phyloP scores from a whole-genome alignment of 768 basidiomycete genomes.

The Lactarius tabidus region DNA sequence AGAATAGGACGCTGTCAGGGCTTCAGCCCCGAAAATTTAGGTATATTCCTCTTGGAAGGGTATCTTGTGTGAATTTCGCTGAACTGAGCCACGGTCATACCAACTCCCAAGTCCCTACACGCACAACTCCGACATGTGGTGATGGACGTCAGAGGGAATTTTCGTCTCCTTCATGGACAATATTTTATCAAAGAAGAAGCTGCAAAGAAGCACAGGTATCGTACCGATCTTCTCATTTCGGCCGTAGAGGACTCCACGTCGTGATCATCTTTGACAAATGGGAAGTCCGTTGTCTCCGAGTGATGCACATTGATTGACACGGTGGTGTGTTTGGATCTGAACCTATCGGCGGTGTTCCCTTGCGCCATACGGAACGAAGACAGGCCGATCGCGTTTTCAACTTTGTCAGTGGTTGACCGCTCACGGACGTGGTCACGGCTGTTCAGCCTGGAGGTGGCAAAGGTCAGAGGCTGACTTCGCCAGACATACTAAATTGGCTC shows the following conservation, averaged over 20 bases:
- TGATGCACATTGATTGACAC: not conserved
- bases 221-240: not conserved
- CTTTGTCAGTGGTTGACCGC: not conserved
- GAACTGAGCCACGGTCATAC: no score
- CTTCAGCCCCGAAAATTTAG: no score
- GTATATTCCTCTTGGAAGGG: no score
- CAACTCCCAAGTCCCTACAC: no score
- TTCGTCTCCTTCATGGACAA: not conserved
- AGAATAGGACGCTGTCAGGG: no score
- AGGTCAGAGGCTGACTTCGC: not conserved
- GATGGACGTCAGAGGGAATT: not conserved
- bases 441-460: conserved; percentile 14
- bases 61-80: no score
- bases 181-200: not conserved
- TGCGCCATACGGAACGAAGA: not conserved
- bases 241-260: not conserved
- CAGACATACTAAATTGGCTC: conserved; percentile 18
- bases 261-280: not conserved
- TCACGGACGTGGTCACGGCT: conserved; percentile 5
- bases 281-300: not conserved
- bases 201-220: not conserved
- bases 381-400: not conserved
- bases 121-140: not conserved
- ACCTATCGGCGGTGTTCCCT: not conserved
- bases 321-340: not conserved